Percentiles rank a stretch among this genome's conserved stretches.
These are phyloP conservation scores for Teratosphaeria nubilosa DNA, from an alignment of 2,329 filamentous ascomycete genomes.

Conservation along the genomic window DNA sequence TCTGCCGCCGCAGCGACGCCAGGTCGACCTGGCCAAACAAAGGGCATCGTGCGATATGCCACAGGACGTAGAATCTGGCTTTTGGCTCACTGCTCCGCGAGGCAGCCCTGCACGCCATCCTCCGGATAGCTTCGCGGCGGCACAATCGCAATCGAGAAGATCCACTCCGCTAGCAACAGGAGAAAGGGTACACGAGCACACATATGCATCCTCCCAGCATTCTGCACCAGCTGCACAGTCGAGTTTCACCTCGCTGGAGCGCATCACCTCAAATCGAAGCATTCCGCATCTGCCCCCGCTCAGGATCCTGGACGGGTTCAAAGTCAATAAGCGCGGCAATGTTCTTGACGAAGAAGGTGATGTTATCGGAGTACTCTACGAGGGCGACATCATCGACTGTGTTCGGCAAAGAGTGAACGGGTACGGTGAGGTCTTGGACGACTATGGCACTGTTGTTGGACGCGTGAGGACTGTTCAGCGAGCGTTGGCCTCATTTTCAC, in stretches of 20 bases:
- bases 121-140: not conserved
- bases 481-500: constrained; percentile 2
- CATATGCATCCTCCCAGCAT: not conserved
- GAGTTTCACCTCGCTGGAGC: not conserved
- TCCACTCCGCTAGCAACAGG: not conserved
- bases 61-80: not conserved
- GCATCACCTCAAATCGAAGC: constrained; percentile 1
- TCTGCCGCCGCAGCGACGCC: not conserved
- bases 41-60: not conserved
- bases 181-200: not conserved
- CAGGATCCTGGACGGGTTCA: constrained; percentile 39
- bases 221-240: not conserved
- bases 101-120: not conserved
- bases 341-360: constrained; percentile 40
- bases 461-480: constrained; percentile 15
- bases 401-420: constrained; percentile 38
- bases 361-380: constrained; percentile 37
- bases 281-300: constrained; percentile 24
- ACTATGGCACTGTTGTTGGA: constrained; percentile 37
- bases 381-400: constrained; percentile 34
- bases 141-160: not conserved
- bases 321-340: constrained; percentile 46
- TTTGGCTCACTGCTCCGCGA: not conserved
- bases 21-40: not conserved
- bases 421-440: constrained; percentile 38